Percentiles rank a stretch among this genome's conserved stretches.
Conservation (phyloP, 176 grass and related monocot species). For the Oryza rufipogon region DNA sequence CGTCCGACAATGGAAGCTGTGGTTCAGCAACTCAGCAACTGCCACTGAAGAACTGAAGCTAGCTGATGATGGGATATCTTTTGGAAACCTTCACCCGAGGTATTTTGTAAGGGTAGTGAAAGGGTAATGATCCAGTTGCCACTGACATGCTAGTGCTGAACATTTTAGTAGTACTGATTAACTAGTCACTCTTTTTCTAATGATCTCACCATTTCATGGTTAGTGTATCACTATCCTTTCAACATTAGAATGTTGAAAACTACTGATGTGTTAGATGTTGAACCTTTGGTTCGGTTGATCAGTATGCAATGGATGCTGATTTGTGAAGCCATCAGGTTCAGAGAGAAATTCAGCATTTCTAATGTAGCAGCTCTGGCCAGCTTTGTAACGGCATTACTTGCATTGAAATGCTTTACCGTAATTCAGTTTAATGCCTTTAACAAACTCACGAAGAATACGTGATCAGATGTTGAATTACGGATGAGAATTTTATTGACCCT, state of each 20-base stretch:
- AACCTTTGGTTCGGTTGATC: not conserved
- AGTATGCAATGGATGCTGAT: conserved; percentile 11
- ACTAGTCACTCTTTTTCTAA: not conserved
- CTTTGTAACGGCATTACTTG: not conserved
- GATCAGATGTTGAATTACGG: not conserved
- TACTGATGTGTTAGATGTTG: conserved; percentile 3
- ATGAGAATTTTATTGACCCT: not conserved
- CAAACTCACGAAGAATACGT: not conserved
- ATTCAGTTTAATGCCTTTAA: not conserved
- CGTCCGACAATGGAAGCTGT: conserved; percentile 75
- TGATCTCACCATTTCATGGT: conserved; percentile 25
- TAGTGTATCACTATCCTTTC: conserved; percentile 12
- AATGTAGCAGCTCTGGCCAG: not conserved
- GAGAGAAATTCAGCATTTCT: not conserved
- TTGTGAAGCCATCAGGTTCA: not conserved
- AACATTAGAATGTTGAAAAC: not conserved
- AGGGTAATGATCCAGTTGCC: conserved; percentile 48
- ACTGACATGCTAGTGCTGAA: conserved; percentile 37
- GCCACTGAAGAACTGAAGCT: conserved; percentile 25
- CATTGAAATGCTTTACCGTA: not conserved
- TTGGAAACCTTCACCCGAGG: conserved; percentile 26
- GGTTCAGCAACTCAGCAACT: conserved; percentile 59
- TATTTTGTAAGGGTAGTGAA: conserved; percentile 21
- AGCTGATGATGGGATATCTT: not conserved
- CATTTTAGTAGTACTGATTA: not conserved